Conservation (phyloP, 2,329 filamentous ascomycete genomes). For the Aspergillus sergii region DNA sequence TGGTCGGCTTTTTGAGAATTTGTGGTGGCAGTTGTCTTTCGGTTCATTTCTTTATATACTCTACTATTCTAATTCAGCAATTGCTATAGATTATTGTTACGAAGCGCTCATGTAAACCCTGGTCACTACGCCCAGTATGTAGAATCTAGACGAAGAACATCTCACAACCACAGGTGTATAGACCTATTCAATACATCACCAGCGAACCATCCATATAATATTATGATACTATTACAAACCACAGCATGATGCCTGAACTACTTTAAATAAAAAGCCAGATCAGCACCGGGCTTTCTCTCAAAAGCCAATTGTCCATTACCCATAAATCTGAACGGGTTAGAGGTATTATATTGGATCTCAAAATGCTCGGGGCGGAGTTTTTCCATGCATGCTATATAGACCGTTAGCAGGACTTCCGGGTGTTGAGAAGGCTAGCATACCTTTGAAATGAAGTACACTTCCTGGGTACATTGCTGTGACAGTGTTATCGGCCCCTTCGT, state of each 20-base stretch:
- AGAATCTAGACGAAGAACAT: neutral
- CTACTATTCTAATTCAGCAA: neutral
- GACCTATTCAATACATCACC: neutral
- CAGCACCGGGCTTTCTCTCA: conserved; percentile 11
- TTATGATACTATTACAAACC: neutral
- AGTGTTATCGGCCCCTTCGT: conserved; percentile 6
- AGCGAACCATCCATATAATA: neutral
- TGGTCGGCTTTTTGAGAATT: neutral
- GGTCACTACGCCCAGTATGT: too few relatives aligned
- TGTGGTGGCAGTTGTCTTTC: neutral
- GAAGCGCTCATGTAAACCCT: too few relatives aligned
- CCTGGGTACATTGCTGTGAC: conserved; percentile 30
- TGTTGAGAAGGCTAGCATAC: neutral
- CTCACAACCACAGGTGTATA: neutral
- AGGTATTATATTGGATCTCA: conserved; percentile 18
- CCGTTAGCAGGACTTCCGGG: too few relatives aligned
- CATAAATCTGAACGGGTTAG: conserved; percentile 18
- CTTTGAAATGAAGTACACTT: conserved; percentile 27
- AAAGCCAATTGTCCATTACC: conserved; percentile 17
- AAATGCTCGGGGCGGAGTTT: conserved; percentile 21
- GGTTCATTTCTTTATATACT: neutral
- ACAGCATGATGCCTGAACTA: neutral
- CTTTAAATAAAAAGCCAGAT: conserved; percentile 17
- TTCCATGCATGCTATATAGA: neutral
- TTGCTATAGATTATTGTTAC: neutral